Evolutionary conservation across 2,329 filamentous ascomycete genomes (phyloP).

Genomic region (Cytospora leucostoma): DNA sequence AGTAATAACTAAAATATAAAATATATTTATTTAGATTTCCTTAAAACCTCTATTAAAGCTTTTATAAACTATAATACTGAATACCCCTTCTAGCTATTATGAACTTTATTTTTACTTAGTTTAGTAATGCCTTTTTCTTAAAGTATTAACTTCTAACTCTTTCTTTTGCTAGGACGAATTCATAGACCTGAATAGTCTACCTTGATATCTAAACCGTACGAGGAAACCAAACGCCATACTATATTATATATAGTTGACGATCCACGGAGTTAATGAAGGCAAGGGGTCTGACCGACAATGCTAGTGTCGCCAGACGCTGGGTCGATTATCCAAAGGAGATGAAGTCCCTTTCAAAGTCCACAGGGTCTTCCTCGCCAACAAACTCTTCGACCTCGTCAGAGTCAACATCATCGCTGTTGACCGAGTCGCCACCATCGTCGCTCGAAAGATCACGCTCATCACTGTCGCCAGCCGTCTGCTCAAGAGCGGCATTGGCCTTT

Average conservation of each 20-base stretch:
- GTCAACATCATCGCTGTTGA: constrained; percentile 76
- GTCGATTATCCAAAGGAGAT: constrained; percentile 40
- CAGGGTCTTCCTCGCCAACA: constrained; percentile 56
- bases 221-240: constrained; percentile 11
- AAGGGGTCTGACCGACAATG: not conserved
- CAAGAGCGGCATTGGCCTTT: constrained; percentile 57
- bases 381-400: constrained; percentile 73
- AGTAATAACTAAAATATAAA: too few species aligned
- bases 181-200: not conserved
- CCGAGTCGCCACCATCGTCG: constrained; percentile 69
- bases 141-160: not conserved
- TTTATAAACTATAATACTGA: too few species aligned
- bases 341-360: constrained; percentile 62
- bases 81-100: too few species aligned
- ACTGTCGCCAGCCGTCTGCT: constrained; percentile 46
- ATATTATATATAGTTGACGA: constrained; percentile 16
- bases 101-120: too few species aligned
- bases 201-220: not conserved
- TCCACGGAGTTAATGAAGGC: not conserved
- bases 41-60: too few species aligned
- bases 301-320: not conserved
- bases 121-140: too few species aligned
- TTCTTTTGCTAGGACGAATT: not conserved
- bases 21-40: too few species aligned
- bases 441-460: constrained; percentile 72